Conservation (phyloP, 768 basidiomycete genomes). For the Collybia sordida region DNA sequence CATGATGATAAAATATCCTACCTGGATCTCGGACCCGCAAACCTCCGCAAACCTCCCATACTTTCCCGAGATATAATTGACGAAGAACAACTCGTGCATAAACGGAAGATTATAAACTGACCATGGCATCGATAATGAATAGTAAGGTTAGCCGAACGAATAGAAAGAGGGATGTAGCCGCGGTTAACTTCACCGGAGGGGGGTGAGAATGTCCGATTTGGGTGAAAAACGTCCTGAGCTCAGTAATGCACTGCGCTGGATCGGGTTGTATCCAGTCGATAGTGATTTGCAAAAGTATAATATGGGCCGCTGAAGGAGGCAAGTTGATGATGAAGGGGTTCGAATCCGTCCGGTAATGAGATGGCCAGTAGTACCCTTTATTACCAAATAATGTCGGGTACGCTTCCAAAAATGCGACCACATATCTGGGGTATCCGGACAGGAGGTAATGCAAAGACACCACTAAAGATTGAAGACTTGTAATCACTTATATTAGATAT, state of each 20-base stretch:
- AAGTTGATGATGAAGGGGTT: constrained; percentile 11
- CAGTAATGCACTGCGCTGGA: constrained; percentile 5
- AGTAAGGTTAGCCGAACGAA: not conserved
- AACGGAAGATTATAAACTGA: constrained; percentile 14
- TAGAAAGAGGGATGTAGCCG: not conserved
- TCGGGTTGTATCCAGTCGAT: constrained; percentile 6
- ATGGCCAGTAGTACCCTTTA: constrained; percentile 2
- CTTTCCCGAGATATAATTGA: constrained; percentile 6
- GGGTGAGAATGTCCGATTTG: constrained; percentile 10
- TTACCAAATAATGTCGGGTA: not conserved
- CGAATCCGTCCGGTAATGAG: constrained; percentile 6
- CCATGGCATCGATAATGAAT: constrained; percentile 10
- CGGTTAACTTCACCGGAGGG: constrained; percentile 4
- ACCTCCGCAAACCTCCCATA: constrained; percentile 8
- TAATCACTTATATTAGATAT: too few species aligned
- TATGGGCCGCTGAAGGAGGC: constrained; percentile 10
- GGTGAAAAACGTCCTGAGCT: constrained; percentile 8
- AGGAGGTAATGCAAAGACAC: too few species aligned
- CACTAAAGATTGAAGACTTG: too few species aligned
- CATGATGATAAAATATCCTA: too few species aligned
- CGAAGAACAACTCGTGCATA: constrained; percentile 8
- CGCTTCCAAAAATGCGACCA: too few species aligned
- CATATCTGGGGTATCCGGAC: too few species aligned
- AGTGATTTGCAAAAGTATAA: constrained; percentile 5
- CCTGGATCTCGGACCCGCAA: too few species aligned